phyloP scores from a whole-genome alignment of 2,329 filamentous ascomycete species.

The Neonectria hederae region DNA sequence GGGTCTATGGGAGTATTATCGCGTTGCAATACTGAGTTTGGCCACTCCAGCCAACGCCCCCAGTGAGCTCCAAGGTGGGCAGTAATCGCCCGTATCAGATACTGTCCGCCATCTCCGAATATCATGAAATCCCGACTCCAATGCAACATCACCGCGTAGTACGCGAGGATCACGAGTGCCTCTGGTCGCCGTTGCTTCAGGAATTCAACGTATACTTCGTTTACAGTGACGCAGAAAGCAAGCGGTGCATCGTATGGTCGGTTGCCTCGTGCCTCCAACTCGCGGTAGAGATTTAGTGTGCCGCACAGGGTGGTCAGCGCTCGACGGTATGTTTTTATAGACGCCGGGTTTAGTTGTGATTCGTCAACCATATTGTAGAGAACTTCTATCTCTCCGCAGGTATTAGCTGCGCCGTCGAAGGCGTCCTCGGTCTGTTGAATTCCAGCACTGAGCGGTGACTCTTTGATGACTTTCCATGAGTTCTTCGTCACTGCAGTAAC shows the following conservation, averaged over 20 bases:
- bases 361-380: not conserved
- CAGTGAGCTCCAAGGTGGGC: constrained; percentile 5
- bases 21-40: not conserved
- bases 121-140: constrained; percentile 4
- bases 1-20: not conserved
- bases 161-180: constrained; percentile 23
- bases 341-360: not conserved
- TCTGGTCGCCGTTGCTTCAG: constrained; percentile 23
- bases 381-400: not conserved
- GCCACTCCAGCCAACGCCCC: constrained; percentile 6
- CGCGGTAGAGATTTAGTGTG: not conserved
- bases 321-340: not conserved
- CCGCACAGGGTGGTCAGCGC: not conserved
- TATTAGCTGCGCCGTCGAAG: not conserved
- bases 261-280: not conserved
- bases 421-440: not conserved
- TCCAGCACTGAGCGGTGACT: not conserved
- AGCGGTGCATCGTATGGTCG: constrained; percentile 4
- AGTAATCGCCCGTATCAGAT: constrained; percentile 3
- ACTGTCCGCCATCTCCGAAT: constrained; percentile 5
- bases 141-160: constrained; percentile 9
- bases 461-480: not conserved
- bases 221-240: not conserved
- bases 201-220: not conserved
- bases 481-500: constrained; percentile 1